Base-by-base conservation (phyloP, 163 green algal species). In the Chloroidium sp. region DNA sequence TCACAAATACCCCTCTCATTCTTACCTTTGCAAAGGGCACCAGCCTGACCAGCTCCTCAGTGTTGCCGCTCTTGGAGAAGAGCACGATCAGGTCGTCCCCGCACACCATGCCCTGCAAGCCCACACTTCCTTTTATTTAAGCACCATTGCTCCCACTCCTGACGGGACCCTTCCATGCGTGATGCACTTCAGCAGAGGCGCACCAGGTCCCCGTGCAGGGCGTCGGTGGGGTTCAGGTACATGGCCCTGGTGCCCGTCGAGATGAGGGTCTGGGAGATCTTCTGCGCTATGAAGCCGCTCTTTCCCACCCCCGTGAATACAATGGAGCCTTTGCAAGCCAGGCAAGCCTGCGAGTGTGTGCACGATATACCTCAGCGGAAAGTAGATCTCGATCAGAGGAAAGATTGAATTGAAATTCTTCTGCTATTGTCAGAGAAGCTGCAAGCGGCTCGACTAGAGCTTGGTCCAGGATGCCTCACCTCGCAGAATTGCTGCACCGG, bases 281-380 rank as follows among this genome's bases (percentile, higher is more conserved):
- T 94, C 86, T 94, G 90, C 1, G 90, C 88, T 69, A 94, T 94
- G 80, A 94, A 92, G 68, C 90, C 90, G 78, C 80, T 89, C 86
- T 94, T 94, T 75, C 90, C 90, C 59, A 94, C 89, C 2, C 90
- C 90, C 4, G 90, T 91, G 76, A 91, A 93, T n/a, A 93, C 83
- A 1, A 94, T 83, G 1, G 84, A 80, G 64, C 90, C 90, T 13
- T 80, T 83, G 83, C 89, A 93, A 0, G 79, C 77, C 69, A 91
- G 78, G 77, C 83, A 89, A 0, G 78, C 82, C 82, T 91, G 83
- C 59, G 59, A 14, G 36, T 36, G 36, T 36, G 36, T 36, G 62
- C 1, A 2, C 4, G 74, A 57, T 60, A 74, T 74, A 10, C 36
- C 36, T 36, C 36, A 36, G 36, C 36, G 36, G 36, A 36, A 36